Evolutionary conservation across 805 yeast species (phyloP).

Genomic region (Barnettozyma pratensis): DNA sequence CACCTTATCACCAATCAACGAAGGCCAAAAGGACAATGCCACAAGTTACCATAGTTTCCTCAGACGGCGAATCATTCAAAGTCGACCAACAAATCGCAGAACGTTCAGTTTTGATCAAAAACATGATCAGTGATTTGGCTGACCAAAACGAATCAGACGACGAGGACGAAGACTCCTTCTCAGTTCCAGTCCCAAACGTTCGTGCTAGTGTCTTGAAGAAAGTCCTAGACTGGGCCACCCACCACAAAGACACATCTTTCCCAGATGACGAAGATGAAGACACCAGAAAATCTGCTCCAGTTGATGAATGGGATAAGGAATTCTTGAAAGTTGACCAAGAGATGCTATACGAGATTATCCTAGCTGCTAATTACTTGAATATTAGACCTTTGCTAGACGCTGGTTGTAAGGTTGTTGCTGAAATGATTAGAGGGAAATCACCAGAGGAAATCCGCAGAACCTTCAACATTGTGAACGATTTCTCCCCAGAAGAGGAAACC

Average conservation of each 20-base stretch:
- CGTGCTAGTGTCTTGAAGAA: conserved; percentile 81
- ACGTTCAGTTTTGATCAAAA: conserved; percentile 77
- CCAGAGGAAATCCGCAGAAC: conserved; percentile 79
- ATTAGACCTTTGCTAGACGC: conserved; percentile 71
- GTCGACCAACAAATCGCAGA: conserved; percentile 82
- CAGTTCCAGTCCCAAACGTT: conserved; percentile 88
- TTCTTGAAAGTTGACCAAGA: conserved; percentile 92
- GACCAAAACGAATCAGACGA: conserved; percentile 28
- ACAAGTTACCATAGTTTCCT: conserved; percentile 56
- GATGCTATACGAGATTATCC: conserved; percentile 74
- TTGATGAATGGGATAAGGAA: conserved; percentile 93
- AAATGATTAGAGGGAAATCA: conserved; percentile 74
- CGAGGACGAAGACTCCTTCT: conserved; percentile 59
- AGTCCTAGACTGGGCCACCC: conserved; percentile 95
- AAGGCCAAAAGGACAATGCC: conserved; percentile 10
- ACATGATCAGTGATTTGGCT: conserved; percentile 74
- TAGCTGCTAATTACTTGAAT: conserved; percentile 77
- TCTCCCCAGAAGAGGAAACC: conserved; percentile 83
- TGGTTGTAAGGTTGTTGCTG: conserved; percentile 79
- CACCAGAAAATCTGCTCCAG: conserved; percentile 82
- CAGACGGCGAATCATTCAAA: conserved; percentile 74
- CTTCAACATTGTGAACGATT: conserved; percentile 76
- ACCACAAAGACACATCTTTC: conserved; percentile 76
- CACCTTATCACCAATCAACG: not conserved
- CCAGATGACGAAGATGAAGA: conserved; percentile 83